Evolutionary conservation across 2,329 filamentous ascomycete species (phyloP), one percentile per base, ranked within the genome.

Genomic region (Neopestalotiopsis rosae): DNA sequence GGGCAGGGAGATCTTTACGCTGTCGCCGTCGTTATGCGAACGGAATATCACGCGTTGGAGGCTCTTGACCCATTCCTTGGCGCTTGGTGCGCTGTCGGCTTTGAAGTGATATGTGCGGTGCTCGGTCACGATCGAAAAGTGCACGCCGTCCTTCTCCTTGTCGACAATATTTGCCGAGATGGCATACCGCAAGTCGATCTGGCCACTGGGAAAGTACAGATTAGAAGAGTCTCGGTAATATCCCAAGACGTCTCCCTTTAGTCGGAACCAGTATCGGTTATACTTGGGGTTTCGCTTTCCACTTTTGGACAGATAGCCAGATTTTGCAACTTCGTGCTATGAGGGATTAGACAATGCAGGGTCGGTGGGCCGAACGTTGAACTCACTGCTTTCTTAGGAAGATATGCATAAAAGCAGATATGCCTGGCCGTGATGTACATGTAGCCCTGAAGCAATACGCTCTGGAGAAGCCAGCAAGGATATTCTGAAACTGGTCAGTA

Each of bases 21-120:
- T 97, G 77, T 98, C 95, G 10, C 96, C 95, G 71, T 98, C 95
- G 76, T 98, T 98, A 81, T 97, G 95, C 12, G 94, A 95, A 65
- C 95, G 89, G 77, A 98, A 98, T 68, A 98, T 98, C 74, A 97
- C 95, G 69, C 96, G 93, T 77, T 98, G 95, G 32, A 99, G 84
- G 66, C 93, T 90, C 80, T 96, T 96, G 61, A 98, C 95, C 96
- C 96, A 99, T 83, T 98, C 96, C 79, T 94, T 96, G 12, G 96
- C 96, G 77, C 93, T 97, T 4, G 91, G 87, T 1, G 89, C 86
- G 77, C 94, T 98, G 78, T 99, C 96, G 49, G 95, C 96, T 76
- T 90, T 90, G 83, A 98, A 97, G 75, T 94, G 88, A 80, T 96
- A 97, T 1, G 90, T 94, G 67, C 94, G 88, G 71, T 95, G 89